Evolutionary conservation across 305 asterid genomes (phyloP).

Genomic region (Fraxinus paxiana): DNA sequence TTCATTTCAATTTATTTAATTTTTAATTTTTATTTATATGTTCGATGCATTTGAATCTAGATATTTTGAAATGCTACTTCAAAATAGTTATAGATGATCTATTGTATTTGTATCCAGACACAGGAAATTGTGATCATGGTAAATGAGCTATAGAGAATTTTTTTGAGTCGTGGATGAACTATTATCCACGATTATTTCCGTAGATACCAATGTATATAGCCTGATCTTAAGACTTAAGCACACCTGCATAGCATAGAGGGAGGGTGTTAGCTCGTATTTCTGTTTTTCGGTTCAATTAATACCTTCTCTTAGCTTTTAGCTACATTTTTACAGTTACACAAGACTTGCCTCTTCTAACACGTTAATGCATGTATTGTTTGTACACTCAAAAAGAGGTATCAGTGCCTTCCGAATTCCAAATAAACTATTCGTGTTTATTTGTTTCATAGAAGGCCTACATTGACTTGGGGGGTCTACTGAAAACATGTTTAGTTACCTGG

Average conservation of each 20-base stretch:
- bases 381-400: background rate
- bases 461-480: background rate
- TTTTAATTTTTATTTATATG: background rate
- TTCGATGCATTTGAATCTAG: background rate
- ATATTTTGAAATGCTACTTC: background rate
- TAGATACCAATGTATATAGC: background rate
- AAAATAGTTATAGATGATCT: background rate
- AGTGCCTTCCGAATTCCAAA: constrained; percentile 2
- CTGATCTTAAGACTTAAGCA: background rate
- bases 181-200: background rate
- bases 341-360: background rate
- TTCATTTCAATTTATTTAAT: background rate
- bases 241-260: background rate
- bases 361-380: background rate
- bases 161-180: background rate
- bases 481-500: background rate
- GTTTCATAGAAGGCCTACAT: constrained; percentile 6
- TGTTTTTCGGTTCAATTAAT: background rate
- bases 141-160: background rate
- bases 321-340: background rate
- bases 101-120: background rate
- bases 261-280: no score
- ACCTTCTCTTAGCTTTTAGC: background rate
- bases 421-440: background rate
- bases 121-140: background rate